Evolutionary conservation across 1,284 basidiomycete species (phyloP).

Genomic region (Cutaneotrichosporon sp.): DNA sequence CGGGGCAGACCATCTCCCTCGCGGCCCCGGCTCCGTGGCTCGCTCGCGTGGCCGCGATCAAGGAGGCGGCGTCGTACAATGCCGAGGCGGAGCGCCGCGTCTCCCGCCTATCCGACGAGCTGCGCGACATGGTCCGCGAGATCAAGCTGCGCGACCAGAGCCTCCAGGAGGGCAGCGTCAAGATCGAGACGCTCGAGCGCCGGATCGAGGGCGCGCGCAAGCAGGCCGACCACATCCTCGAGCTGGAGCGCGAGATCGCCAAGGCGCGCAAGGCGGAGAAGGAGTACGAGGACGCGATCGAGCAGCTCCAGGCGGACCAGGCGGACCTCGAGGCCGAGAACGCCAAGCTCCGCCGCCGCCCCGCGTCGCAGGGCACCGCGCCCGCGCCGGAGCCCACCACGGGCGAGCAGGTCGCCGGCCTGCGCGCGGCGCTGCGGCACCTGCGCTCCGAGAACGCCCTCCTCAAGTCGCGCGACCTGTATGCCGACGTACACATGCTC

Average conservation of each 20-base stretch:
- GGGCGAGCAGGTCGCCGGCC: conserved; percentile 71
- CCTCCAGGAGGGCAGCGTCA: conserved; percentile 84
- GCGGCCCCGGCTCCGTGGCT: conserved; percentile 82
- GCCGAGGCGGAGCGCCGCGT: conserved; percentile 91
- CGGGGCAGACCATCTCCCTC: conserved; percentile 55
- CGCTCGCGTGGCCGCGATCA: conserved; percentile 80
- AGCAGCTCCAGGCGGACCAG: conserved; percentile 84
- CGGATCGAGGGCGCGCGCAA: conserved; percentile 87
- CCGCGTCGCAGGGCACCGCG: conserved; percentile 42
- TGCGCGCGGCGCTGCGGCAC: conserved; percentile 84
- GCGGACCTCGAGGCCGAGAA: conserved; percentile 86
- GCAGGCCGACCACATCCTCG: conserved; percentile 72
- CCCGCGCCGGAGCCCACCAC: conserved; percentile 9
- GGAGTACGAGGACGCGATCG: conserved; percentile 88
- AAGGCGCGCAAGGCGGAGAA: conserved; percentile 84
- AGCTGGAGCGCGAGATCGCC: conserved; percentile 75
- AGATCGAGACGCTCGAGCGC: conserved; percentile 91
- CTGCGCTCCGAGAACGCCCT: conserved; percentile 88
- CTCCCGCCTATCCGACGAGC: conserved; percentile 80
- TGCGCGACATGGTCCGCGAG: conserved; percentile 78
- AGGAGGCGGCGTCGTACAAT: conserved; percentile 77
- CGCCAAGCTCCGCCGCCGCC: conserved; percentile 70
- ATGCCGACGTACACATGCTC: conserved; percentile 74
- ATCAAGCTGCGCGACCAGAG: conserved; percentile 83
- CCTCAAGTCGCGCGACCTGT: conserved; percentile 83